Evolutionary conservation across 164 flowering plant genomes (phyloP).

Genomic region (Litsea cubeba): DNA sequence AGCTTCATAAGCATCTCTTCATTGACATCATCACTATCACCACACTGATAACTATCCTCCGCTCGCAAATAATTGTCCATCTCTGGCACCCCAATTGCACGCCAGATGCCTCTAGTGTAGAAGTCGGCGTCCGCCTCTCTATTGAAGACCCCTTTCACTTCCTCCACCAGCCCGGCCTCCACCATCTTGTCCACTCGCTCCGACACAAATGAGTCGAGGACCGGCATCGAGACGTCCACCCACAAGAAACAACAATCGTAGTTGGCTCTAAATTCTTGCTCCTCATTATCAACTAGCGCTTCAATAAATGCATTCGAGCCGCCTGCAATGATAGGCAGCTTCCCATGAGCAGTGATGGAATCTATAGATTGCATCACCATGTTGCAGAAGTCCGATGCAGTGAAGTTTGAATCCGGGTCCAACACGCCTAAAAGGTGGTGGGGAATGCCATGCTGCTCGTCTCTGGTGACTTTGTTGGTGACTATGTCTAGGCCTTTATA

Average conservation of each 20-base stretch:
- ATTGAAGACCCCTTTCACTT: constrained; percentile 40
- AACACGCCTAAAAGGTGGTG: constrained; percentile 66
- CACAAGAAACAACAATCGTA: constrained; percentile 75
- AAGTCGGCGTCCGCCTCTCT: constrained; percentile 25
- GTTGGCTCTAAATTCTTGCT: constrained; percentile 27
- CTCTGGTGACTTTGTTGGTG: constrained; percentile 80
- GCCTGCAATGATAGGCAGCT: constrained; percentile 76
- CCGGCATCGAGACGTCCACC: constrained; percentile 60
- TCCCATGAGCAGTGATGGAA: constrained; percentile 32
- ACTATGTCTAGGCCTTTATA: constrained; percentile 60
- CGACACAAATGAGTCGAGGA: constrained; percentile 42
- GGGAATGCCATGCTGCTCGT: constrained; percentile 54
- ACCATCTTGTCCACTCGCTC: constrained; percentile 70
- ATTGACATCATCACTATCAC: neutral
- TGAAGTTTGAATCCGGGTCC: constrained; percentile 47
- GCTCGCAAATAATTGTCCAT: constrained; percentile 39
- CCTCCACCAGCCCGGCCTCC: constrained; percentile 51
- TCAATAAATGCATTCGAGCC: constrained; percentile 81
- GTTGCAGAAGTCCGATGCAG: constrained; percentile 40
- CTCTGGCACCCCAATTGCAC: constrained; percentile 77
- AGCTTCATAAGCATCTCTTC: constrained; percentile 18
- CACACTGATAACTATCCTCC: constrained; percentile 9
- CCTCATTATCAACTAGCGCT: constrained; percentile 42
- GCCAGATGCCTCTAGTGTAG: constrained; percentile 53
- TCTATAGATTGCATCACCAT: constrained; percentile 34